phyloP scores from a whole-genome alignment of 2,329 filamentous ascomycete species.

The Apiospora sp. region DNA sequence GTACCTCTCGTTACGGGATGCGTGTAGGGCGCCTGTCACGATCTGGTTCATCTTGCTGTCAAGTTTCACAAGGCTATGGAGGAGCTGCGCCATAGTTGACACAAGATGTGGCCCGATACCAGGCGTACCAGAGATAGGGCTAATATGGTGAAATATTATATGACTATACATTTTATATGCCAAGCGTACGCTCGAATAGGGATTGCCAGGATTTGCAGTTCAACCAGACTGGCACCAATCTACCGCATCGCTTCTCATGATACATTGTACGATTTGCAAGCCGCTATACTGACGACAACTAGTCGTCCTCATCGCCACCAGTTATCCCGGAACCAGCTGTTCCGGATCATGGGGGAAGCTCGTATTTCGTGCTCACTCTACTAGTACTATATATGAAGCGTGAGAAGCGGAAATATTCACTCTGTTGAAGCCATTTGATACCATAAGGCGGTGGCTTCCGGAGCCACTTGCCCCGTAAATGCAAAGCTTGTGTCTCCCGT shows the following conservation, averaged over 20 bases:
- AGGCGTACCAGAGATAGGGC: not conserved
- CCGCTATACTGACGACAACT: not conserved
- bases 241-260: not conserved
- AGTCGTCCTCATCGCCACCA: not conserved
- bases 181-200: not conserved
- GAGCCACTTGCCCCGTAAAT: not conserved
- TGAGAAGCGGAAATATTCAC: not conserved
- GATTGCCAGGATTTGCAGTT: not conserved
- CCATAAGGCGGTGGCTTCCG: not conserved
- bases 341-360: not conserved
- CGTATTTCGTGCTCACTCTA: not conserved
- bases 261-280: not conserved
- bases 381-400: not conserved
- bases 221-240: not conserved
- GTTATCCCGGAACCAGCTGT: not conserved
- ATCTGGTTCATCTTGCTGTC: not conserved
- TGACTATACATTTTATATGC: not conserved
- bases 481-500: not conserved
- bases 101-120: not conserved
- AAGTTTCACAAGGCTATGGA: slow-evolving; percentile 5
- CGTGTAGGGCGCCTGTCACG: not conserved
- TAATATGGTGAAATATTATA: not conserved
- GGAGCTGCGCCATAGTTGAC: not conserved
- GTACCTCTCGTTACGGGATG: not conserved
- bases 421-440: too few relatives aligned